Base-by-base conservation (phyloP, 163 green algal species). In the Scenedesmus sp. region DNA sequence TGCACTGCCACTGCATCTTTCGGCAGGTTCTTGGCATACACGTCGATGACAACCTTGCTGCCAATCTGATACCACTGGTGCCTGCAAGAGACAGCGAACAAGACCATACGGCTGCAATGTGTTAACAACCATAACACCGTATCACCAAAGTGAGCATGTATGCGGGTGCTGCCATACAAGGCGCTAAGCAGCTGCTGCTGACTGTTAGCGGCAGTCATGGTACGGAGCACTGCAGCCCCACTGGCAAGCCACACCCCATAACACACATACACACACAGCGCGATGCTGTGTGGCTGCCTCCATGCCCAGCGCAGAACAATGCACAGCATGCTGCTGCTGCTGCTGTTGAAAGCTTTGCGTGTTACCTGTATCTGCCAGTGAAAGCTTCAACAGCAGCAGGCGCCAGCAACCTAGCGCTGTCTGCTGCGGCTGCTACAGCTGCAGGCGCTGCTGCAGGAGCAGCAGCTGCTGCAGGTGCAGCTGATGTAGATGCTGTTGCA, bases 1-100 rank as follows among this genome's bases (percentile, higher is more conserved):
- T 91, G 60, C 20, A 95, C 91, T 16, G 52, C 8, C 54, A 98
- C 96, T 18, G 94, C 93, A 83, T 98, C 96, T 82, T 95, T 93
- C 12, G 93, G 93, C 77, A 98, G 86, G 56, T 95, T 95, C 94
- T 99, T 99, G 66, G 95, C 97, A n/a, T 98, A 95, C 60, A 99
- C 94, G 76, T 96, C 93, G 56, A 99, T 93, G 34, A 97, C 95
- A 13, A 98, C 95, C 46, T 94, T 92, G 76, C 82, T 94, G 23
- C 93, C 88, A 13, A 95, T 79, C 88, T 96, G 92, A 81, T 96
- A 96, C 70, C 91, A 94, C 88, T 96, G 94, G 90, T 96, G 92
- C 91, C 93, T 94, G 87, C 87, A 86, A 46, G 67, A 10, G 74
- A 67, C 6, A 90, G 54, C 3, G 76, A 9, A 7, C 76, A 57